A percentile compares a stretch with the other conserved stretches of the same genome.
Evolutionary conservation across 2,329 filamentous ascomycete species (phyloP).

Genomic region (Colletotrichum zoysiae): DNA sequence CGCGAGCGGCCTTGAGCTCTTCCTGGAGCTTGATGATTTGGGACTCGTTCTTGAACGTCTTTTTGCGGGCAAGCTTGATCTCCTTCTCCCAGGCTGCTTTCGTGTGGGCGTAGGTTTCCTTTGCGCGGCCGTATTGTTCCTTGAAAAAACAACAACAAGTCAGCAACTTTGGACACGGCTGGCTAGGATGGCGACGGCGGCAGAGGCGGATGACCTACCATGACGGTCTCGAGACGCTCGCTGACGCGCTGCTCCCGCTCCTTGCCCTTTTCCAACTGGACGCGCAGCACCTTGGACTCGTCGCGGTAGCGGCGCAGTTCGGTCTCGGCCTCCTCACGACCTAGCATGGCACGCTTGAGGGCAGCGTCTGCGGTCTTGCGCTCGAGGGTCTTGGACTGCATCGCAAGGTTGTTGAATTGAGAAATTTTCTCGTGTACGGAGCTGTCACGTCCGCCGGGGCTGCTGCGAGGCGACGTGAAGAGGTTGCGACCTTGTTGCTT

Average conservation of each 20-base stretch:
- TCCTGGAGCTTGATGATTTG: constrained; percentile 78
- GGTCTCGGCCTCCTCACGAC: constrained; percentile 78
- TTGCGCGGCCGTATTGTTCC: constrained; percentile 78
- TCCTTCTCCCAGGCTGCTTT: constrained; percentile 81
- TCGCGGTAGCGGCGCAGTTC: constrained; percentile 74
- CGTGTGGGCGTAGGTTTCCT: constrained; percentile 76
- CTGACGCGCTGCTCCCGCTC: constrained; percentile 75
- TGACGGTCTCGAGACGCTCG: constrained; percentile 75
- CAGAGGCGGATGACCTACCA: constrained; percentile 61
- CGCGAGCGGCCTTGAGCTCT: constrained; percentile 74
- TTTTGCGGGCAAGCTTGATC: constrained; percentile 76
- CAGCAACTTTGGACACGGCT: constrained; percentile 22
- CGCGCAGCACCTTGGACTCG: constrained; percentile 67
- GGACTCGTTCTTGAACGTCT: constrained; percentile 81
- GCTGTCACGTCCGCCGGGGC: constrained; percentile 62
- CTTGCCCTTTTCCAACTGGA: constrained; percentile 73
- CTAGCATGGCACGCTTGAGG: constrained; percentile 74
- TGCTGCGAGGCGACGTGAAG: constrained; percentile 53
- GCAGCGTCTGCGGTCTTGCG: constrained; percentile 75
- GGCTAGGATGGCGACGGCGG: neutral
- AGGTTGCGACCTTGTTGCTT: constrained; percentile 55
- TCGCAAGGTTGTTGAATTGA: constrained; percentile 78
- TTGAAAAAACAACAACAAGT: constrained; percentile 49
- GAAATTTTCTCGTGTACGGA: constrained; percentile 76
- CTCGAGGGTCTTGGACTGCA: constrained; percentile 71